Evolutionary conservation across 2,329 filamentous ascomycete genomes (phyloP), one percentile per base, ranked within the genome.

Genomic region (Xylaria sp.): DNA sequence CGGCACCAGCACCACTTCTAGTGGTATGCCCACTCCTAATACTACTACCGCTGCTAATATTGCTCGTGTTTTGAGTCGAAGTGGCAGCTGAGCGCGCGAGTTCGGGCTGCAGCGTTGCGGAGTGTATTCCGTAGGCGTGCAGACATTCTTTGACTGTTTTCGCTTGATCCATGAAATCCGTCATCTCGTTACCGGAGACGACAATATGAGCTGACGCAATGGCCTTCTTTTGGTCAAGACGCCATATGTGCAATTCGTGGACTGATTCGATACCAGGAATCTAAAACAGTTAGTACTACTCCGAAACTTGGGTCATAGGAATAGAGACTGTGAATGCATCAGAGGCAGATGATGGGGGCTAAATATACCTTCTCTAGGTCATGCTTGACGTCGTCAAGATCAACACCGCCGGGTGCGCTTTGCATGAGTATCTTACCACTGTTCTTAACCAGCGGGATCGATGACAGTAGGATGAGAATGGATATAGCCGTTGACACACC

Each of bases 201-300:
- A 90, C 83, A 1, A 94, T 80, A 73, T 93, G 91, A 0, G 89
- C 90, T 0, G 89, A 89, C 7, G 91, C 91, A 53, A 93, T 83
- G 3, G 86, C 82, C 73, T 92, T 92, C 58, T 83, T 83, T 78
- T 94, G 90, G 73, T 91, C 88, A 2, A 94, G 82, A 2, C 88
- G 84, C 91, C 92, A 94, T 68, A 93, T 86, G 71, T 92, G 90
- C 17, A 94, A 81, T 71, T 93, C 90, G 69, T 93, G 90, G 15
- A 93, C 84, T 0, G 88, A 88, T 22, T 86, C 76, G 20, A 93
- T 84, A 0, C 90, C 90, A 0, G 87, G 84, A 39, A 93, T 88
- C 86, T 90, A 27, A 20, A n/a, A 38, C 2, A 44, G 56, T 77
- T 27, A 77, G 69, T 31, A 25, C 53, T 17, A 45, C 13, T 31